Conservation (phyloP, 768 basidiomycete genomes). For the Pholiota microspora region DNA sequence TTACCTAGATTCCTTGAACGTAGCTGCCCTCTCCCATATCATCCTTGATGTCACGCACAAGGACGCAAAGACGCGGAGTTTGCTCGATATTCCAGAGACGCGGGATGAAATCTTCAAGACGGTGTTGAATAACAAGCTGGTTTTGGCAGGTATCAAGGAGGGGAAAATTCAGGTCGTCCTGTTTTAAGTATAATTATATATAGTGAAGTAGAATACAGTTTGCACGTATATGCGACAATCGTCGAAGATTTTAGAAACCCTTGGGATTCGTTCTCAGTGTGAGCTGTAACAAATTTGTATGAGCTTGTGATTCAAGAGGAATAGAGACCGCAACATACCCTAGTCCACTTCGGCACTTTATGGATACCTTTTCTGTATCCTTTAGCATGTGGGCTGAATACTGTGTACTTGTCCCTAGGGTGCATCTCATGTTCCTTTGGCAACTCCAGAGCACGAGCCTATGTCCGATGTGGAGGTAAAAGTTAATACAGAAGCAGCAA, state of each 20-base stretch:
- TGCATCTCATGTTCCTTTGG: constrained; percentile 95
- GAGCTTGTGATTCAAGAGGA: constrained; percentile 3
- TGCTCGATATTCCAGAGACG: constrained; percentile 83
- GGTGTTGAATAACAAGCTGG: constrained; percentile 60
- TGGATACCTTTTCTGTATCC: constrained; percentile 95
- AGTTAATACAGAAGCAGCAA: background rate
- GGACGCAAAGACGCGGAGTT: constrained; percentile 72
- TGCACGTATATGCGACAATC: constrained; percentile 5
- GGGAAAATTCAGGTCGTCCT: constrained; percentile 81
- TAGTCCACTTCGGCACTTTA: constrained; percentile 96
- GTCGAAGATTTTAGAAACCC: constrained; percentile 65
- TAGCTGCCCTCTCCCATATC: constrained; percentile 79
- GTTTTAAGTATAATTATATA: constrained; percentile 45
- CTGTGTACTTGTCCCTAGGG: constrained; percentile 92
- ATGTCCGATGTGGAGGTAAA: constrained; percentile 1
- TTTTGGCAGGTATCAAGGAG: constrained; percentile 61
- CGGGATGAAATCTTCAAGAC: constrained; percentile 78
- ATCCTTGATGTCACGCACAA: constrained; percentile 74
- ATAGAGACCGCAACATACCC: constrained; percentile 47
- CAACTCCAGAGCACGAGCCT: constrained; percentile 76
- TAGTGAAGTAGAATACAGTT: constrained; percentile 20
- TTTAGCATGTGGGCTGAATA: constrained; percentile 64
- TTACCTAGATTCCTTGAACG: constrained; percentile 61
- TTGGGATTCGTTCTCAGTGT: constrained; percentile 86
- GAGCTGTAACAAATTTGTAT: constrained; percentile 43